These are phyloP conservation scores for Termitomyces sp. DNA, from an alignment of 768 basidiomycete genomes.

Conservation along the genomic window DNA sequence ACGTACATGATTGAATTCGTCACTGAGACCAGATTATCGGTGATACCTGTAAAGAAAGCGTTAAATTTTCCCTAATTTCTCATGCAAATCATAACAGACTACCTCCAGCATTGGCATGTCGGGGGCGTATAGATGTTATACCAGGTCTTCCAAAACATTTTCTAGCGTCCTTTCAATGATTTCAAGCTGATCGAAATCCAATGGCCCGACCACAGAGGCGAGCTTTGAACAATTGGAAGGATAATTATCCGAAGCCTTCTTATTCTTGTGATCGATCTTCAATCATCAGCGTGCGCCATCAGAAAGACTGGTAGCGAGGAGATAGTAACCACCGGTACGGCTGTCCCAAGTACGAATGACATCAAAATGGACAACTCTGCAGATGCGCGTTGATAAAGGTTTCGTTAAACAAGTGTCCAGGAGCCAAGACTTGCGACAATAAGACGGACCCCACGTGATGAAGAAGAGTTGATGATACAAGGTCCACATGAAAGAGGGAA, in stretches of 20 bases:
- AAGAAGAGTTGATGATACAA: background rate
- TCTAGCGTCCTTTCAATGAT: constrained; percentile 13
- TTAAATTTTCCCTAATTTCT: too few species aligned
- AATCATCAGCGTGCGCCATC: too few species aligned
- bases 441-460: too few species aligned
- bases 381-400: background rate
- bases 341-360: too few species aligned
- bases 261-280: constrained; percentile 9
- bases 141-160: constrained; percentile 11
- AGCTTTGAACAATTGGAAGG: constrained; percentile 8
- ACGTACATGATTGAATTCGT: background rate
- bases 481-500: background rate
- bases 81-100: constrained; percentile 4
- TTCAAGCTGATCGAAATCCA: constrained; percentile 14
- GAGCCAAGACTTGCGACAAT: too few species aligned
- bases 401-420: background rate
- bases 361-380: background rate
- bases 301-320: too few species aligned
- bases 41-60: too few species aligned
- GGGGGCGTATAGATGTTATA: constrained; percentile 6
- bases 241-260: constrained; percentile 10
- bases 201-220: constrained; percentile 7
- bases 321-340: too few species aligned
- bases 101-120: constrained; percentile 1
- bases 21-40: background rate